A percentile compares a stretch with the other conserved stretches of the same genome.
phyloP scores from a whole-genome alignment of 164 flowering plant species.

The Vitis rupestris region DNA sequence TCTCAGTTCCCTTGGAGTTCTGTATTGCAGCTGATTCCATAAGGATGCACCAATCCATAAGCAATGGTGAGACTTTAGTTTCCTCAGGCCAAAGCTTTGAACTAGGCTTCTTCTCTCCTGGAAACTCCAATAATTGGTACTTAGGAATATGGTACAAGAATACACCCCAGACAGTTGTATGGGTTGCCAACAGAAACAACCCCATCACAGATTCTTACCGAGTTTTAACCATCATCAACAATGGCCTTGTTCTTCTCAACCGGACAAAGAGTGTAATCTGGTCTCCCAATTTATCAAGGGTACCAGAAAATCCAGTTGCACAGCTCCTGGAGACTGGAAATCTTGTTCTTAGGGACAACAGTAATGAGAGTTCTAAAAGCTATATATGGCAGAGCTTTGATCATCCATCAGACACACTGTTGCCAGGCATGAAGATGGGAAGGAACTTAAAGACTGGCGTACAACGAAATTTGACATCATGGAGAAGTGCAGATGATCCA shows the following conservation, averaged over 20 bases:
- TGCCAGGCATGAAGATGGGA: too few species aligned
- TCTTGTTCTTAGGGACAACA: neutral
- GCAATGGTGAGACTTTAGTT: neutral
- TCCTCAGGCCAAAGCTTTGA: neutral
- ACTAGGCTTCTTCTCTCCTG: too few species aligned
- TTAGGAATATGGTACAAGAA: neutral
- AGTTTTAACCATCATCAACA: neutral
- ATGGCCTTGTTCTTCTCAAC: neutral
- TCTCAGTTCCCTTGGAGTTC: too few species aligned
- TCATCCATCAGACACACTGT: too few species aligned
- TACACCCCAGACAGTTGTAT: neutral
- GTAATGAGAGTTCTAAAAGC: too few species aligned
- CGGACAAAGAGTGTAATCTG: neutral
- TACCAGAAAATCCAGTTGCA: neutral
- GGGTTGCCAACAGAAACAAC: constrained; percentile 5
- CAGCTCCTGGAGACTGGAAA: constrained; percentile 4
- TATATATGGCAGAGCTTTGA: too few species aligned
- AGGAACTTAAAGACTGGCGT: too few species aligned
- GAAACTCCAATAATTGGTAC: too few species aligned
- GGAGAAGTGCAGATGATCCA: too few species aligned
- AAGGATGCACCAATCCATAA: neutral
- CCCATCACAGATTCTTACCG: neutral
- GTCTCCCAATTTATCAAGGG: neutral
- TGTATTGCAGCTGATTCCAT: neutral
- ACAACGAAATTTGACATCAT: too few species aligned